These are phyloP conservation scores for Fusarium concolor DNA, from an alignment of 2,329 filamentous ascomycete species.

Conservation along the genomic window DNA sequence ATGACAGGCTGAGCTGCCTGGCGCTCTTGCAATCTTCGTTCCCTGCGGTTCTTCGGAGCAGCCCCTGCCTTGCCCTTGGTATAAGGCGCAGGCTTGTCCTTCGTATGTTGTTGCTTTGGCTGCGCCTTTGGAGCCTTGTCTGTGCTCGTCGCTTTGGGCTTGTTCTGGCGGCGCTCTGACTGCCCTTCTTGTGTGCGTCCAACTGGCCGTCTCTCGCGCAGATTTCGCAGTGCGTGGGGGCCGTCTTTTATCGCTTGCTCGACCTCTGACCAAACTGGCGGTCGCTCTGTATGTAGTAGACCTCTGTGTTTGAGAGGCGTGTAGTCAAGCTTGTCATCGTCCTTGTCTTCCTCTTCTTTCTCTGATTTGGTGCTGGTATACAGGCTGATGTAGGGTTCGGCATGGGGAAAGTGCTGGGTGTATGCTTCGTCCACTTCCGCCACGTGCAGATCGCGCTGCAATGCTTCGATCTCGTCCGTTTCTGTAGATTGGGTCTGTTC, in stretches of 20 bases:
- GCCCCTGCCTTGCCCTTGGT: slow-evolving; percentile 41
- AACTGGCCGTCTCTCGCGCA: slow-evolving; percentile 64
- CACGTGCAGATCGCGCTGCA: slow-evolving; percentile 71
- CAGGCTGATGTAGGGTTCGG: slow-evolving; percentile 76
- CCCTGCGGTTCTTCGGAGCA: slow-evolving; percentile 52
- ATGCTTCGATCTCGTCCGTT: slow-evolving; percentile 63
- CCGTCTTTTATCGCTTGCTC: slow-evolving; percentile 73
- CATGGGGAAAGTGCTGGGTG: slow-evolving; percentile 76
- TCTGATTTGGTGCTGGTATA: slow-evolving; percentile 59
- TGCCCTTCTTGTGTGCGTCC: slow-evolving; percentile 28
- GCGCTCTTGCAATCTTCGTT: slow-evolving; percentile 52
- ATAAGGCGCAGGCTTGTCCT: slow-evolving; percentile 25
- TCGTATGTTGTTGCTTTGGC: slow-evolving; percentile 34
- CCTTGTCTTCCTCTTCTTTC: slow-evolving; percentile 51
- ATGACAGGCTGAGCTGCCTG: slow-evolving; percentile 47
- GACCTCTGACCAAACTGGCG: slow-evolving; percentile 75
- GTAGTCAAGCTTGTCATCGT: slow-evolving; percentile 44
- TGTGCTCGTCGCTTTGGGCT: slow-evolving; percentile 34
- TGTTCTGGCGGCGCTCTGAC: slow-evolving; percentile 28
- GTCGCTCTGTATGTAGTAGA: slow-evolving; percentile 59
- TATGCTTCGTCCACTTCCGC: slow-evolving; percentile 82
- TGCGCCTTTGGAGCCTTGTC: slow-evolving; percentile 36
- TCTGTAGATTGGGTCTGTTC: slow-evolving; percentile 62
- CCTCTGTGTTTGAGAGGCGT: slow-evolving; percentile 56
- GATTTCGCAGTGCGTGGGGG: slow-evolving; percentile 59